Evolutionary conservation across 1,284 basidiomycete genomes (phyloP).

Genomic region (Trichosporon sp.): DNA sequence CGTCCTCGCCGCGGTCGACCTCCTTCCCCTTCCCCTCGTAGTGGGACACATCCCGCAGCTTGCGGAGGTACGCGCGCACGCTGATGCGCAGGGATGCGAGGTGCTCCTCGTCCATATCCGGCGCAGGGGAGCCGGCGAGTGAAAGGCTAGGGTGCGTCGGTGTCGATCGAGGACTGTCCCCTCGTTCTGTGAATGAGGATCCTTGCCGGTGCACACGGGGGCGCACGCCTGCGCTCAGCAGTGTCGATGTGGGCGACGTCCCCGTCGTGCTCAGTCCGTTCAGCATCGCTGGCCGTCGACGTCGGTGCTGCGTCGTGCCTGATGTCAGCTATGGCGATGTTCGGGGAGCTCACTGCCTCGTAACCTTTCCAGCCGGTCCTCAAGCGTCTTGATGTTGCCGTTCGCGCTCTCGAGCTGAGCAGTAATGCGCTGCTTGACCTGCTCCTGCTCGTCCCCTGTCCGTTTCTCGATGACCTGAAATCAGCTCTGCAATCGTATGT

Average conservation of each 20-base stretch:
- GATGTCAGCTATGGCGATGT: slow-evolving; percentile 16
- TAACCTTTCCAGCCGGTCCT: slow-evolving; percentile 46
- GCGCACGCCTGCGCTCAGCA: slow-evolving; percentile 38
- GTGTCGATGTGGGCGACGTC: slow-evolving; percentile 31
- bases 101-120: slow-evolving; percentile 37
- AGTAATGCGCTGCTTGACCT: slow-evolving; percentile 50
- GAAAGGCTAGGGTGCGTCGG: slow-evolving; percentile 15
- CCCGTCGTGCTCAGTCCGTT: slow-evolving; percentile 36
- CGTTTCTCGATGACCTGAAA: slow-evolving; percentile 50
- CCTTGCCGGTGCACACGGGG: slow-evolving; percentile 41
- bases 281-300: slow-evolving; percentile 43
- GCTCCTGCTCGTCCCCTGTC: slow-evolving; percentile 44
- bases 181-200: slow-evolving; percentile 20
- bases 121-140: slow-evolving; percentile 16
- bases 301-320: slow-evolving; percentile 40
- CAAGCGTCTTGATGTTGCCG: slow-evolving; percentile 49
- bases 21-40: slow-evolving; percentile 38
- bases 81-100: slow-evolving; percentile 37
- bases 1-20: slow-evolving; percentile 39
- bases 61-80: slow-evolving; percentile 24
- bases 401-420: slow-evolving; percentile 54
- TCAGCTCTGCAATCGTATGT: slow-evolving; percentile 16
- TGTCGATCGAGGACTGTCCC: slow-evolving; percentile 23
- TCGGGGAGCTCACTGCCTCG: slow-evolving; percentile 30
- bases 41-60: slow-evolving; percentile 33